Evolutionary conservation across 768 basidiomycete genomes (phyloP).

Genomic region (Auriscalpium vulgare): DNA sequence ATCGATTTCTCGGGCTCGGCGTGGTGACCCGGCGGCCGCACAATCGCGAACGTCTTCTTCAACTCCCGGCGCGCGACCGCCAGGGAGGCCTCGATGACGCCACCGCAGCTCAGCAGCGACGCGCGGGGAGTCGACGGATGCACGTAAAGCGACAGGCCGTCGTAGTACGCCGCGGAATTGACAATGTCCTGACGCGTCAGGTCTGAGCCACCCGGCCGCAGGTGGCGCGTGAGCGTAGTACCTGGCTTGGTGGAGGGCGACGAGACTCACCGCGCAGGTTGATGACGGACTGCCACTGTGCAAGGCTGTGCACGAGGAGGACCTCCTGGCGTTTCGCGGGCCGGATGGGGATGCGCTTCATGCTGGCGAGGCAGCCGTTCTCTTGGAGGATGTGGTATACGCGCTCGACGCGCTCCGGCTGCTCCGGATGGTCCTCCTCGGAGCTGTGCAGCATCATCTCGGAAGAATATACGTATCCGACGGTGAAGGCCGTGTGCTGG

Average conservation of each 20-base stretch:
- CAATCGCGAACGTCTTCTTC: conserved; percentile 87
- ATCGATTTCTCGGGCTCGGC: conserved; percentile 97
- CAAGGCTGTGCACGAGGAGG: conserved; percentile 82
- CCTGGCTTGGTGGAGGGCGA: conserved; percentile 1
- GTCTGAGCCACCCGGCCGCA: conserved; percentile 31
- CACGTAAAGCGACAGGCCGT: conserved; percentile 88
- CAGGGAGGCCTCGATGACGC: conserved; percentile 84
- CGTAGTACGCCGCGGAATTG: conserved; percentile 77
- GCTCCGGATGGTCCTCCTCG: conserved; percentile 68
- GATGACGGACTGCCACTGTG: conserved; percentile 87
- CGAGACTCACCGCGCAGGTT: conserved; percentile 23
- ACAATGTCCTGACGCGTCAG: conserved; percentile 69
- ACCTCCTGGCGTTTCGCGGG: conserved; percentile 72
- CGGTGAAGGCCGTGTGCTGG: conserved; percentile 24
- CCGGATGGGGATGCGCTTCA: conserved; percentile 74
- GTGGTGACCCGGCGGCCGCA: conserved; percentile 96
- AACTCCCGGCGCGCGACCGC: conserved; percentile 78
- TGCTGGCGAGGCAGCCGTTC: conserved; percentile 52
- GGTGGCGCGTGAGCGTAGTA: conserved; percentile 11
- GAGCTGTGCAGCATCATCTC: conserved; percentile 84
- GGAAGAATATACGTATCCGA: conserved; percentile 81
- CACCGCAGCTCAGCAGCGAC: conserved; percentile 86
- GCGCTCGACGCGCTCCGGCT: conserved; percentile 65
- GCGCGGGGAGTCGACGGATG: conserved; percentile 77
- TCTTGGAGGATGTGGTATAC: conserved; percentile 64